Evolutionary conservation across 2,329 filamentous ascomycete species (phyloP), one percentile per base, ranked within the genome.

Genomic region (Didymella exigua): DNA sequence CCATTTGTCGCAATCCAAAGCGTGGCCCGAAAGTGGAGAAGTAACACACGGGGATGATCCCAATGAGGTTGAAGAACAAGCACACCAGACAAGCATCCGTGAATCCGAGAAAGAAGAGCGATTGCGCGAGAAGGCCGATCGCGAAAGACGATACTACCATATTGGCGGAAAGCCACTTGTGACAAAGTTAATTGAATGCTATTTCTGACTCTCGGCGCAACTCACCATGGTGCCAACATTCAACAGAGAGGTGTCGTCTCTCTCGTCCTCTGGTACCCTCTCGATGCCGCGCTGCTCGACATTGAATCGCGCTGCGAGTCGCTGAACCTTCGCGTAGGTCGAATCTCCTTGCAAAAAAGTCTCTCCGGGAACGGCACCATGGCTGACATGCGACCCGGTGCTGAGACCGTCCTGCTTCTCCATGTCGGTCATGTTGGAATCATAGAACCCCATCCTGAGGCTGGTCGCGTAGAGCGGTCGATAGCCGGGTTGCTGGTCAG

Each of bases 1-100:
- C 88, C 86, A 93, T 91, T 69, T 92, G 90, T 49, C 90, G 84
- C 60, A 92, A 79, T 4, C 89, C 90, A 61, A 91, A 91, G 8
- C 78, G 77, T 2, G 90, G 87, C 2, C 90, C 89, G 68, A 92
- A 91, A 16, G 85, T 89, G 2, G 87, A 89, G 79, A 92, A 92
- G 75, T 88, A 91, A 68, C 85, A 88, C 14, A 91, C 89, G 0
- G 89, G 87, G 43, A 87, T 68, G 43, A 89, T 82, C n/a, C 87
- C 89, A 9, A 93, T 77, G 4, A 91, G 69, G 65, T 92, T 93
- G 78, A 93, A 84, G 76, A 92, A 90, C 47, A 93, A 73, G 55
- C 89, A 87, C 27, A 86, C 83, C 40, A 93, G 76, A 29, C 89
- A 84, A 7, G 87, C 85, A 67, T 93, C 90, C 43, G 88, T 79